Conservation (phyloP, 129 eudicot genomes). For the Artemisia argyi region DNA sequence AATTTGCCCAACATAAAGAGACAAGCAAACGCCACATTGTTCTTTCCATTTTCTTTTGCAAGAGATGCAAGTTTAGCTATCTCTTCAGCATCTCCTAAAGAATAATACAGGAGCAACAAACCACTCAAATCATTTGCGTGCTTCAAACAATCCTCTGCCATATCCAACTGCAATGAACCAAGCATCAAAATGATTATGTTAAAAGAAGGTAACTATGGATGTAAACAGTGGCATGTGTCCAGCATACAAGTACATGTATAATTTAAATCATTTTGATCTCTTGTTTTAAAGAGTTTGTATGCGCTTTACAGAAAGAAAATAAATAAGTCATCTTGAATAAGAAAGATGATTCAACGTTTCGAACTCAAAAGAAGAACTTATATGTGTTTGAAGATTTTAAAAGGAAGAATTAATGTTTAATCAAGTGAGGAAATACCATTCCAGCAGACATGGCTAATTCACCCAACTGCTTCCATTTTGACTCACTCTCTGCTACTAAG, state of each 20-base stretch:
- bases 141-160: conserved; percentile 62
- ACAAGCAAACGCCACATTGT: conserved; percentile 91
- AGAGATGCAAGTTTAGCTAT: conserved; percentile 65
- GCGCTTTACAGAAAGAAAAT: conserved; percentile 10
- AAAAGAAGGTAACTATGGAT: conserved; percentile 5
- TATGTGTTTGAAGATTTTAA: not conserved
- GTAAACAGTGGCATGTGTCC: conserved; percentile 1
- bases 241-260: not conserved
- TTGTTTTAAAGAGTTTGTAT: not conserved
- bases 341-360: not conserved
- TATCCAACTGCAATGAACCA: conserved; percentile 58
- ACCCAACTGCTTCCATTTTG: conserved; percentile 44
- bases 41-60: conserved; percentile 81
- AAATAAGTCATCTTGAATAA: not conserved
- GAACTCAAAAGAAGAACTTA: not conserved
- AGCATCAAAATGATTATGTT: conserved; percentile 3
- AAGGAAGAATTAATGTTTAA: not conserved
- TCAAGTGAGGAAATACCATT: conserved; percentile 43
- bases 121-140: conserved; percentile 38
- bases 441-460: conserved; percentile 96
- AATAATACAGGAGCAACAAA: conserved; percentile 30
- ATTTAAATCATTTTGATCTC: not conserved
- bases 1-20: conserved; percentile 84
- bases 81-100: conserved; percentile 44
- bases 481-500: conserved; percentile 37